Conservation (phyloP, 768 basidiomycete species). For the Rhodosporidiobolus sp. region DNA sequence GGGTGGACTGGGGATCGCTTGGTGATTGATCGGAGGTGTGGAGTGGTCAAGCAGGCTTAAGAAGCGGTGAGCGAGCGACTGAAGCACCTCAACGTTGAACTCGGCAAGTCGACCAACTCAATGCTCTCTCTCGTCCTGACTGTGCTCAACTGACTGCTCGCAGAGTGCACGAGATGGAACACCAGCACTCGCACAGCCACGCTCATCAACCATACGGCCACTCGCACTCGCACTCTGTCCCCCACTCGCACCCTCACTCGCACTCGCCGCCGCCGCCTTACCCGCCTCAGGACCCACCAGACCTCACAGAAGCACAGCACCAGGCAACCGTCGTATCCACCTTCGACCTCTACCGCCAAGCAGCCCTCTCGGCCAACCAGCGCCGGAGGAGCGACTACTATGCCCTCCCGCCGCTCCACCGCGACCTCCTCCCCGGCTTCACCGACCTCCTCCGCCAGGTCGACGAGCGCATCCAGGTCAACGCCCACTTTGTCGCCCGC, state of each 20-base stretch:
- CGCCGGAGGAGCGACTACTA: constrained; percentile 73
- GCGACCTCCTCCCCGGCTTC: constrained; percentile 56
- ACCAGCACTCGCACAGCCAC: constrained; percentile 8
- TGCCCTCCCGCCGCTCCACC: constrained; percentile 66
- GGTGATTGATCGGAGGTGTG: background rate
- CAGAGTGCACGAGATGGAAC: background rate
- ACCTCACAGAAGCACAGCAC: background rate
- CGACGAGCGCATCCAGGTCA: constrained; percentile 22
- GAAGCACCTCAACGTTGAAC: no score
- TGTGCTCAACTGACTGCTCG: background rate
- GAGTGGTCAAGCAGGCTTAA: no score
- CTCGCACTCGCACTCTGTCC: background rate
- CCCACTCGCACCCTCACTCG: constrained; percentile 1
- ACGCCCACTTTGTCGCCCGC: constrained; percentile 9
- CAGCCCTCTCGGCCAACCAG: constrained; percentile 57
- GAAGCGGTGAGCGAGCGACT: no score
- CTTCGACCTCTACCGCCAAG: constrained; percentile 26
- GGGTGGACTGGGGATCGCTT: background rate
- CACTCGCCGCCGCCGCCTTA: background rate
- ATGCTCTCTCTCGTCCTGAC: no score
- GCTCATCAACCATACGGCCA: background rate
- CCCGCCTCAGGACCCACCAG: background rate
- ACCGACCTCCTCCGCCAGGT: constrained; percentile 10
- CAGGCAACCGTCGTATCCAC: constrained; percentile 28
- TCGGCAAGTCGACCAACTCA: no score